Conservation (phyloP, 2,329 filamentous ascomycete species). For the Talaromyces atroroseus region DNA sequence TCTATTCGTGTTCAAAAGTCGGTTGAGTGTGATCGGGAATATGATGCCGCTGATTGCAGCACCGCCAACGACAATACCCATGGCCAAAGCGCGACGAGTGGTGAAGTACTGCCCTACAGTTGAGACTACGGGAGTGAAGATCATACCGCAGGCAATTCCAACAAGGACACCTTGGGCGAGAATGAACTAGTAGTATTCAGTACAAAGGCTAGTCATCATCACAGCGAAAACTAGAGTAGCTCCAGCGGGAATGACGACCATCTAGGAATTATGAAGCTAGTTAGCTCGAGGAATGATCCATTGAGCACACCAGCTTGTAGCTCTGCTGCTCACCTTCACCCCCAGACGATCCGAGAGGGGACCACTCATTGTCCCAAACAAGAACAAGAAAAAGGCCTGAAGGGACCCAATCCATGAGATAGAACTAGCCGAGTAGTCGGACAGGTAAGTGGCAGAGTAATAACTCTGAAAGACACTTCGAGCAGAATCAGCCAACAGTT, state of each 20-base stretch:
- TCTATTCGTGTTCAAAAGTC: slow-evolving; percentile 41
- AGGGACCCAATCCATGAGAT: slow-evolving; percentile 45
- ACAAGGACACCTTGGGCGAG: slow-evolving; percentile 31
- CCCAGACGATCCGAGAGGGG: slow-evolving; percentile 44
- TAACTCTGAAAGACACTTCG: slow-evolving; percentile 43
- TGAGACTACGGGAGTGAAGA: slow-evolving; percentile 42
- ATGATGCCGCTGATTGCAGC: slow-evolving; percentile 48
- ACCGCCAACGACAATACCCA: slow-evolving; percentile 44
- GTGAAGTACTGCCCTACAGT: slow-evolving; percentile 44
- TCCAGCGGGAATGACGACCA: slow-evolving; percentile 17
- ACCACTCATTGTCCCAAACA: slow-evolving; percentile 37
- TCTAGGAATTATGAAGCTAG: slow-evolving; percentile 36
- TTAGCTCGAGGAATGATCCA: neutral
- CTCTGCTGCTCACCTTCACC: slow-evolving; percentile 26
- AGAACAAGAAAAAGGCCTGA: slow-evolving; percentile 41
- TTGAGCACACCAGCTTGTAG: no score
- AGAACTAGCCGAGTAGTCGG: slow-evolving; percentile 23
- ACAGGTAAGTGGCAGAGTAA: slow-evolving; percentile 35
- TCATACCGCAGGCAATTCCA: slow-evolving; percentile 37
- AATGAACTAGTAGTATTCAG: slow-evolving; percentile 49
- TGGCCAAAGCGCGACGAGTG: slow-evolving; percentile 40
- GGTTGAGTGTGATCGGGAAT: slow-evolving; percentile 43
- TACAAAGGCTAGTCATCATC: slow-evolving; percentile 34
- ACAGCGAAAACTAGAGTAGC: slow-evolving; percentile 12
- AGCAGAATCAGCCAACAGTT: neutral